Evolutionary conservation across 345 rosid species (phyloP).

Genomic region (Trapa incisa): DNA sequence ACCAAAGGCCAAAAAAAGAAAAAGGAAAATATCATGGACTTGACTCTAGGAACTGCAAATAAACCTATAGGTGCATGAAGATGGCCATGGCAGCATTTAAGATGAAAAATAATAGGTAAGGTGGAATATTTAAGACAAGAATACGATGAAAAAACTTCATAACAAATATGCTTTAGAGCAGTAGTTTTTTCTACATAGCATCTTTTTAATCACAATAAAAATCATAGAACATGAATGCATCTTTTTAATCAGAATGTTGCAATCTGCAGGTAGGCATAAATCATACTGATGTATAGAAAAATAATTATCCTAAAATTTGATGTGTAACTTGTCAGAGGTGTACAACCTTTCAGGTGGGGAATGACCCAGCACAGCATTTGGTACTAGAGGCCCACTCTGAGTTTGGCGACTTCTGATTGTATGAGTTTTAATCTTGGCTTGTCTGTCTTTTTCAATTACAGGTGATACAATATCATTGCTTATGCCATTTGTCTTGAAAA

Average conservation of each 20-base stretch:
- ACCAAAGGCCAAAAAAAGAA: no score
- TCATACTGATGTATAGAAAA: conserved; percentile 4
- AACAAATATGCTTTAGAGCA: background rate
- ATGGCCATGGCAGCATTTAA: background rate
- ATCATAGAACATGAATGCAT: background rate
- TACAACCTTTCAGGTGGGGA: conserved; percentile 48
- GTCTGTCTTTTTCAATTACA: conserved; percentile 38
- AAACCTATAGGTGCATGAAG: background rate
- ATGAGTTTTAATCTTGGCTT: conserved; percentile 30
- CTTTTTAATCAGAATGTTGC: background rate
- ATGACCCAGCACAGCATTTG: conserved; percentile 43
- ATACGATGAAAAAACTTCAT: background rate
- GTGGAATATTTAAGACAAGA: background rate
- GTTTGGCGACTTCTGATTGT: conserved; percentile 52
- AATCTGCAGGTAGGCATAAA: background rate
- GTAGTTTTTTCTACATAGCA: background rate
- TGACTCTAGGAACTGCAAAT: background rate
- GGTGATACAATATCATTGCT: conserved; percentile 35
- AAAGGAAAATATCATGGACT: background rate
- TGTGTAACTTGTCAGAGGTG: conserved; percentile 50
- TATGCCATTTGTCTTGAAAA: conserved; percentile 28
- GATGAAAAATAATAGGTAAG: no score
- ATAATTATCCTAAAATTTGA: background rate
- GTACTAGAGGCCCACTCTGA: conserved; percentile 80
- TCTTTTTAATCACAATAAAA: background rate